Evolutionary conservation across 2,329 filamentous ascomycete species (phyloP).

Genomic region (Botryotinia narcissicola): DNA sequence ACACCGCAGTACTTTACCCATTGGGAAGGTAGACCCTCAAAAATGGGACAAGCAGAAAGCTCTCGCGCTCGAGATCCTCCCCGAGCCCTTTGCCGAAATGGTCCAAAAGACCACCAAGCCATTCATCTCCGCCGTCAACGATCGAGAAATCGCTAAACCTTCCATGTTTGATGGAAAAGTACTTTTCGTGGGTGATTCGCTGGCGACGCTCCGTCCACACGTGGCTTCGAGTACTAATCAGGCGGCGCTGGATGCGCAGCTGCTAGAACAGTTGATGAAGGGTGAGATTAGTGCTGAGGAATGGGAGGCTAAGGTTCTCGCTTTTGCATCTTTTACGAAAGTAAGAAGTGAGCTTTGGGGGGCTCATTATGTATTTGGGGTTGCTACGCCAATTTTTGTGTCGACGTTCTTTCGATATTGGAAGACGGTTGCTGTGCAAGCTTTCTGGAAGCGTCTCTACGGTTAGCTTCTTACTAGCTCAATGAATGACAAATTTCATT

Average conservation of each 20-base stretch:
- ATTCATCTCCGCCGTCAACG: conserved; percentile 20
- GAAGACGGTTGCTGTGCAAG: neutral
- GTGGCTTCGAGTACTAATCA: conserved; percentile 20
- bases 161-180: conserved; percentile 20
- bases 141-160: neutral
- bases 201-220: conserved; percentile 18
- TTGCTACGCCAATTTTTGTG: neutral
- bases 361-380: conserved; percentile 11
- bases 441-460: neutral
- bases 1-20: neutral
- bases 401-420: neutral
- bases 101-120: conserved; percentile 17
- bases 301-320: conserved; percentile 5
- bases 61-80: neutral
- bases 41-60: conserved; percentile 3
- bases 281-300: neutral
- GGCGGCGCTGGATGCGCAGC: conserved; percentile 15
- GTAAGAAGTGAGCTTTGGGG: conserved; percentile 11
- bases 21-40: neutral
- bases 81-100: conserved; percentile 18
- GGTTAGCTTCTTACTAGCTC: neutral
- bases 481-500: neutral
- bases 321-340: neutral
- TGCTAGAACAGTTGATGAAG: conserved; percentile 15
- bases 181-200: conserved; percentile 22